phyloP scores from a whole-genome alignment of 2,329 filamentous ascomycete species.

The Alternaria ventricosa region DNA sequence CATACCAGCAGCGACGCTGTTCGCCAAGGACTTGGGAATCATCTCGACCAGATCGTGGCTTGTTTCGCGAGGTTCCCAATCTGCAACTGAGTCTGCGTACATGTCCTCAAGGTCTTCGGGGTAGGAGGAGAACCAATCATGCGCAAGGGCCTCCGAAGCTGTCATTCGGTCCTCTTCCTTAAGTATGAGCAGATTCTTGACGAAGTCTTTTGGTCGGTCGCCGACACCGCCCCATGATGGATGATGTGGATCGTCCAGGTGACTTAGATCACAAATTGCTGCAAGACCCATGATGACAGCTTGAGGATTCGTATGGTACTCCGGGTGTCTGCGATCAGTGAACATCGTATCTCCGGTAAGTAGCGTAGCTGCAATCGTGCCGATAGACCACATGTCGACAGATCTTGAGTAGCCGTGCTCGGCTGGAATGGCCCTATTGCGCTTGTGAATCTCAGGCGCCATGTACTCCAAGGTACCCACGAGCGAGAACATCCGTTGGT shows the following conservation, averaged over 20 bases:
- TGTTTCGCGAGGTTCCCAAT: conserved; percentile 57
- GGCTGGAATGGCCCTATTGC: conserved; percentile 32
- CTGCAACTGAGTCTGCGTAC: conserved; percentile 56
- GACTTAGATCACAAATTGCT: conserved; percentile 51
- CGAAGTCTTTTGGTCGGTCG: conserved; percentile 59
- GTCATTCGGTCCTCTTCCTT: conserved; percentile 60
- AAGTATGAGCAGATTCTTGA: conserved; percentile 58
- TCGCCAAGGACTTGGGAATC: conserved; percentile 8
- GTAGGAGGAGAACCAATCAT: conserved; percentile 63
- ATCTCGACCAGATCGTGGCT: conserved; percentile 38
- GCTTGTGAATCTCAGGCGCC: conserved; percentile 58
- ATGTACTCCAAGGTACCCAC: conserved; percentile 64
- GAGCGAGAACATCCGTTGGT: conserved; percentile 58
- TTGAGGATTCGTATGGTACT: conserved; percentile 30
- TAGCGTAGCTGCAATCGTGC: conserved; percentile 60
- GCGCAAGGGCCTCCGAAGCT: conserved; percentile 59
- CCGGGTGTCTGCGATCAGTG: conserved; percentile 40
- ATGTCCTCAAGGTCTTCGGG: conserved; percentile 56
- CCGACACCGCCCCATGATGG: conserved; percentile 53
- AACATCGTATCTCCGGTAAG: conserved; percentile 60
- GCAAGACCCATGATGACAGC: conserved; percentile 44
- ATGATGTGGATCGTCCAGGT: conserved; percentile 50
- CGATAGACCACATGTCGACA: conserved; percentile 69
- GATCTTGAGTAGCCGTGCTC: conserved; percentile 61
- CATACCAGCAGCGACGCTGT: not conserved